phyloP scores from a whole-genome alignment of 192 early-diverging fungal genomes.

The Allomyces javanicus region DNA sequence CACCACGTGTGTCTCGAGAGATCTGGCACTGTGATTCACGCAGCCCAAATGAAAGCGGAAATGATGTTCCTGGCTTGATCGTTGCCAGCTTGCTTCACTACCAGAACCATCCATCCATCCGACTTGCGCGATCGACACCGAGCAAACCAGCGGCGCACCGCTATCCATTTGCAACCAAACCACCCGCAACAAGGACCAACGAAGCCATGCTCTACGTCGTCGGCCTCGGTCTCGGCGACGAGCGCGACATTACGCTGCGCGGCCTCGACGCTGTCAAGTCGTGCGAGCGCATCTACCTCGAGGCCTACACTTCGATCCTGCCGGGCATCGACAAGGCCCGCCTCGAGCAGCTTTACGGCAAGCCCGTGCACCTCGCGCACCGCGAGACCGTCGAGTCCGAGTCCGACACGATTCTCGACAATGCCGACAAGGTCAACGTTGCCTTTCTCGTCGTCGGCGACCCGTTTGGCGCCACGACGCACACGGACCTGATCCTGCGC shows the following conservation, averaged over 20 bases:
- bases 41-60: too few species aligned
- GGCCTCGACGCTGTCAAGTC: conserved; percentile 79
- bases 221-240: conserved; percentile 87
- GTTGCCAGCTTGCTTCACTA: too few species aligned
- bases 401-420: conserved; percentile 66
- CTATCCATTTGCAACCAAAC: too few species aligned
- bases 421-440: conserved; percentile 75
- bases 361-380: conserved; percentile 70
- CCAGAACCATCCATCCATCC: too few species aligned
- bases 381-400: conserved; percentile 93
- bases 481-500: conserved; percentile 86
- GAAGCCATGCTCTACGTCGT: conserved; percentile 56
- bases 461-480: conserved; percentile 91
- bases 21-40: too few species aligned
- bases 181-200: too few species aligned
- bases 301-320: conserved; percentile 88
- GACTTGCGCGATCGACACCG: too few species aligned
- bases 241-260: conserved; percentile 90
- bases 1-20: too few species aligned
- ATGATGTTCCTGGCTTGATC: too few species aligned
- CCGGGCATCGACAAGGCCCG: conserved; percentile 13
- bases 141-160: too few species aligned
- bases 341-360: conserved; percentile 66
- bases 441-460: conserved; percentile 95
- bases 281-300: conserved; percentile 77